Conservation (phyloP, 2,329 filamentous ascomycete species). For the Calycina herbarum region DNA sequence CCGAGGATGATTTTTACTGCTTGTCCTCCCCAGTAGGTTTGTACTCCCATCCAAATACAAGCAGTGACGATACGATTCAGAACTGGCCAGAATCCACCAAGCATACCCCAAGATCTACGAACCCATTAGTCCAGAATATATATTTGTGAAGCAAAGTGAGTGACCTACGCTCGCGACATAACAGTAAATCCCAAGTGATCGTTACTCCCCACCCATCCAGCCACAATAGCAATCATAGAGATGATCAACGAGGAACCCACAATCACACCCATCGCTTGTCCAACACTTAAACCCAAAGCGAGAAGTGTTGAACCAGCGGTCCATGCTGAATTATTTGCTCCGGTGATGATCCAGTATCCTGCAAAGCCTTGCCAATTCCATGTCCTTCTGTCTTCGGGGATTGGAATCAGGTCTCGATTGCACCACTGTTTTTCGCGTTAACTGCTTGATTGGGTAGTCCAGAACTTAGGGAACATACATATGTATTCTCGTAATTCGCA, state of each 20-base stretch:
- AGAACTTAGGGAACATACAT: conserved; percentile 16
- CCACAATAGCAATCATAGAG: conserved; percentile 37
- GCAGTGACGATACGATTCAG: conserved; percentile 37
- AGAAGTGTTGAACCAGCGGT: conserved; percentile 34
- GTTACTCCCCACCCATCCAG: conserved; percentile 40
- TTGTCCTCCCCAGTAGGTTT: conserved; percentile 30
- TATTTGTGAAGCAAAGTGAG: no score
- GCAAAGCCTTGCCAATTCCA: conserved; percentile 38
- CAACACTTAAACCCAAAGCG: conserved; percentile 35
- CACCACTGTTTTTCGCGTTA: conserved; percentile 24
- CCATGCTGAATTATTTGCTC: conserved; percentile 35
- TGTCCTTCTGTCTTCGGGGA: conserved; percentile 29
- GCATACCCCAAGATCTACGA: conserved; percentile 35
- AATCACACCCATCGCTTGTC: conserved; percentile 37
- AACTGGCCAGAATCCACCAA: conserved; percentile 38
- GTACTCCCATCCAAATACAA: conserved; percentile 41
- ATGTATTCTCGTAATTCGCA: conserved; percentile 32
- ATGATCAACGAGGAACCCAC: conserved; percentile 39
- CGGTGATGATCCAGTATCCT: conserved; percentile 37
- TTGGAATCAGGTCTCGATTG: conserved; percentile 29
- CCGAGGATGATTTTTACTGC: conserved; percentile 39
- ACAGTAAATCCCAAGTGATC: conserved; percentile 40
- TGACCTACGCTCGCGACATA: conserved; percentile 29
- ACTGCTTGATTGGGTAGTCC: not conserved
- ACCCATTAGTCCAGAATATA: not conserved